phyloP scores from a whole-genome alignment of 2,329 filamentous ascomycete genomes.

The Rutstroemia sp. region DNA sequence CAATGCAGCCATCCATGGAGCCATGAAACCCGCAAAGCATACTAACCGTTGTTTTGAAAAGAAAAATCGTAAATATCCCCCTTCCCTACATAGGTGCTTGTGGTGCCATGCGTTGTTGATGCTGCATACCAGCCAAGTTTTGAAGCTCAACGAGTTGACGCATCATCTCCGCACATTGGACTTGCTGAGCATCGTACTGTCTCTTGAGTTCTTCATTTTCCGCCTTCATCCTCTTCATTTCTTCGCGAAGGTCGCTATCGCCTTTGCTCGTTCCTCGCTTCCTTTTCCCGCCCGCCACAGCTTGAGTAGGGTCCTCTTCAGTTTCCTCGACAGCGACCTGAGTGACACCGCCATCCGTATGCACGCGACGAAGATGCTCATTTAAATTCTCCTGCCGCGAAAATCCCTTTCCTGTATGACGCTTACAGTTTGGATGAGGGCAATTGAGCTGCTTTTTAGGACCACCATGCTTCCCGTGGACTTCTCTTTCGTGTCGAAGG shows the following conservation, averaged over 20 bases:
- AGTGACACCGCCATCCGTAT: conserved; percentile 46
- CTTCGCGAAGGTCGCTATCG: conserved; percentile 43
- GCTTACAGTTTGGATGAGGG: conserved; percentile 80
- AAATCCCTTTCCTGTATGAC: conserved; percentile 81
- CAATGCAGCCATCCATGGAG: conserved; percentile 3
- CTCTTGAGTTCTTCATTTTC: conserved; percentile 50
- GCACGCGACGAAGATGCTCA: conserved; percentile 87
- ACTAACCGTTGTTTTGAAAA: background rate
- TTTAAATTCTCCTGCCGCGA: conserved; percentile 90
- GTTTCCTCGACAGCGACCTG: conserved; percentile 34
- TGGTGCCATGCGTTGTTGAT: conserved; percentile 5
- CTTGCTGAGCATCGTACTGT: conserved; percentile 5
- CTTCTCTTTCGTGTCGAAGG: conserved; percentile 83
- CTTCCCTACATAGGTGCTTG: conserved; percentile 7
- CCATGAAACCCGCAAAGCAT: background rate
- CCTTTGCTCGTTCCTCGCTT: conserved; percentile 36
- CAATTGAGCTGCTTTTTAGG: conserved; percentile 84
- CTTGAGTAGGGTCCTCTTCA: conserved; percentile 35
- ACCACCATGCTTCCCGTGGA: conserved; percentile 64
- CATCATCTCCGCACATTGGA: conserved; percentile 9
- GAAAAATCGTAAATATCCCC: background rate
- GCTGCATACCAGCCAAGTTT: conserved; percentile 4
- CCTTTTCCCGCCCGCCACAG: conserved; percentile 35
- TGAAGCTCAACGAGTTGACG: conserved; percentile 9
- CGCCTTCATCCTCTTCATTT: conserved; percentile 58